Evolutionary conservation across 441 rosid genomes (phyloP).

Genomic region (Aleurites moluccanus): DNA sequence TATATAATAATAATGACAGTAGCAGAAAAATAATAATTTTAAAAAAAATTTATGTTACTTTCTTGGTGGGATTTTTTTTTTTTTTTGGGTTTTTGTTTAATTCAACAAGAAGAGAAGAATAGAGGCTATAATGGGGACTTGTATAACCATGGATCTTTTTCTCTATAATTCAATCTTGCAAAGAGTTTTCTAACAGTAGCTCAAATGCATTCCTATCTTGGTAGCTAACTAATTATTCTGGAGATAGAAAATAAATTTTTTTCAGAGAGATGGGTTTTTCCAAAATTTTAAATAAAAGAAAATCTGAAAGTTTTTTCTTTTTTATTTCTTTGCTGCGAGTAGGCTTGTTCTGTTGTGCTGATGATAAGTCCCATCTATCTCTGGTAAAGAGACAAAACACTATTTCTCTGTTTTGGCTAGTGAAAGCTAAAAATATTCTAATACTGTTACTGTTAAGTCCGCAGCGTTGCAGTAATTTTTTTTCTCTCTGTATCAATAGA

Average conservation of each 20-base stretch:
- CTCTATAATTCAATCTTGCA: constrained; percentile 12
- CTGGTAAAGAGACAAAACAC: constrained; percentile 15
- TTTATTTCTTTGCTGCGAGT: no score
- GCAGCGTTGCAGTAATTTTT: constrained; percentile 19
- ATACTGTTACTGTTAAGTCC: not conserved
- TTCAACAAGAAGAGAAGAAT: constrained; percentile 24
- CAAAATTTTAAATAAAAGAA: no score
- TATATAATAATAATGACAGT: constrained; percentile 4
- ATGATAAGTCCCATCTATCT: not conserved
- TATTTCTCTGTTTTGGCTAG: not conserved
- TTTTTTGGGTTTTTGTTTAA: constrained; percentile 11
- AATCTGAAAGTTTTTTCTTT: no score
- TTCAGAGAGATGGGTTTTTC: no score
- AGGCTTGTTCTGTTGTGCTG: constrained; percentile 5
- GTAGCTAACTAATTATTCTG: constrained; percentile 36
- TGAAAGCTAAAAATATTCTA: not conserved
- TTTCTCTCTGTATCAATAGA: no score
- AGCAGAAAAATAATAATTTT: not conserved
- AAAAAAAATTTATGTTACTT: not conserved
- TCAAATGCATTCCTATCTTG: constrained; percentile 40
- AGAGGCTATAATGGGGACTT: constrained; percentile 18
- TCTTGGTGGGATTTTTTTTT: constrained; percentile 17
- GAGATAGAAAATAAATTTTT: not conserved
- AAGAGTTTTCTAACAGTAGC: constrained; percentile 1
- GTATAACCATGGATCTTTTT: constrained; percentile 8